Base-by-base conservation (phyloP, 192 early-diverging fungal genomes). In the Backusella tarrabulga region DNA sequence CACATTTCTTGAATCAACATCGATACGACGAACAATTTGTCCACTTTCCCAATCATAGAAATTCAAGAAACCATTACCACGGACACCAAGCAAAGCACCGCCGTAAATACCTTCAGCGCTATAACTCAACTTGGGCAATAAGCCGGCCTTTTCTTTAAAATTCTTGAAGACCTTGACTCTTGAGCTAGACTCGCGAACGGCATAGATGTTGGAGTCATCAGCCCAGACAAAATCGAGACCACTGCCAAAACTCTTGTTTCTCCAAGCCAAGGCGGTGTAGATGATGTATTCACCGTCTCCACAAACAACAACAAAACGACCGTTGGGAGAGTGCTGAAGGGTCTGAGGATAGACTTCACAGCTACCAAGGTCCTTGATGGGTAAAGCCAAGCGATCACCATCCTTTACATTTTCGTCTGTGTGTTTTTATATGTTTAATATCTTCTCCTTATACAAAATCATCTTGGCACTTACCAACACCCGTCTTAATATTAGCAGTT, bases 201-300 rank as follows among this genome's bases (percentile, higher is more conserved):
- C 97, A 78, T 98, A 95, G 84, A 97, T 91, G 78, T 97, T 99
- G 23, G 97, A 97, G 81, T 99, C 96, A 71, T 89, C 84, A 34
- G 95, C 96, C 98, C 98, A 99, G 7, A 98, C 98, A 90, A 98
- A 97, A 73, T 98, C 98, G 34, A 95, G 83, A 1, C 92, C 98
- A 46, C 90, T 92, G 7, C 98, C 98, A 84, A 98, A 99, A 71
- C 91, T 92, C 91, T 99, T 99, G 91, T 99, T 99, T 81, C 98
- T 89, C 98, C 98, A 99, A 7, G 98, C 97, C 29, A 99, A 89
- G 6, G 98, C 98, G 19, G 98, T 99, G 85, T 99, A 99, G 79
- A 99, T 99, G 74, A 99, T 99, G 82, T 96, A 99, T 87, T 99
- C 98, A 66, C 96, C 97, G 80, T 99, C 97, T 40, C 98, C 98